These are phyloP conservation scores for Gentiana macrophylla DNA, from an alignment of 257 asterid genomes.

Conservation along the genomic window DNA sequence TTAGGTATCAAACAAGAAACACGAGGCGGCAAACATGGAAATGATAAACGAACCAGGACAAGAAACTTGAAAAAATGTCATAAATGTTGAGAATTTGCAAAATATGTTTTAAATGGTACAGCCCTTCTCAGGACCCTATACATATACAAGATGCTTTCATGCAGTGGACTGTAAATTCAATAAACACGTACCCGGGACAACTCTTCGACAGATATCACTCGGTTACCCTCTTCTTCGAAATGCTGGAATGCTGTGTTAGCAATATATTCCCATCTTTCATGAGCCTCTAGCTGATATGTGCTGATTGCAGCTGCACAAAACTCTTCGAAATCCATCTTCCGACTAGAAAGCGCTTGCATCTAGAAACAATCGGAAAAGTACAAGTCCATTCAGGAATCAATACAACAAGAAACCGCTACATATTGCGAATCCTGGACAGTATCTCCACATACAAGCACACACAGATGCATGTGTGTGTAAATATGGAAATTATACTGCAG, in stretches of 20 bases:
- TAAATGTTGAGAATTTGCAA: no score
- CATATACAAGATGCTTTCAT: no score
- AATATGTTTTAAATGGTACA: no score
- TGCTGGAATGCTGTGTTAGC: slow-evolving; percentile 62
- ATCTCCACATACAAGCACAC: no score
- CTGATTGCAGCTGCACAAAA: slow-evolving; percentile 86
- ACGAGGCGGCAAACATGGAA: background rate
- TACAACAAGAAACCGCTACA: no score
- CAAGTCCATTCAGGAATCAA: no score
- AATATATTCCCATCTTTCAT: slow-evolving; percentile 72
- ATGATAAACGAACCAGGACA: background rate
- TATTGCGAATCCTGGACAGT: no score
- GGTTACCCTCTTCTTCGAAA: slow-evolving; percentile 77
- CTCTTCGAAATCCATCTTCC: slow-evolving; percentile 78
- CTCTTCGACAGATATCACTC: slow-evolving; percentile 70
- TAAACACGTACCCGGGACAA: slow-evolving; percentile 55
- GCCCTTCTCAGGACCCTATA: no score
- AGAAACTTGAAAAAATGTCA: no score
- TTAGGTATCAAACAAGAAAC: background rate
- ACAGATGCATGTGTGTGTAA: no score
- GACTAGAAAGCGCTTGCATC: slow-evolving; percentile 67
- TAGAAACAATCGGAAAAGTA: slow-evolving; percentile 12
- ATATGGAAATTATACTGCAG: no score
- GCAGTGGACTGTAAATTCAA: background rate
- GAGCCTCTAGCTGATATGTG: slow-evolving; percentile 82